Evolutionary conservation across 345 rosid genomes (phyloP).

Genomic region (Passiflora organensis): DNA sequence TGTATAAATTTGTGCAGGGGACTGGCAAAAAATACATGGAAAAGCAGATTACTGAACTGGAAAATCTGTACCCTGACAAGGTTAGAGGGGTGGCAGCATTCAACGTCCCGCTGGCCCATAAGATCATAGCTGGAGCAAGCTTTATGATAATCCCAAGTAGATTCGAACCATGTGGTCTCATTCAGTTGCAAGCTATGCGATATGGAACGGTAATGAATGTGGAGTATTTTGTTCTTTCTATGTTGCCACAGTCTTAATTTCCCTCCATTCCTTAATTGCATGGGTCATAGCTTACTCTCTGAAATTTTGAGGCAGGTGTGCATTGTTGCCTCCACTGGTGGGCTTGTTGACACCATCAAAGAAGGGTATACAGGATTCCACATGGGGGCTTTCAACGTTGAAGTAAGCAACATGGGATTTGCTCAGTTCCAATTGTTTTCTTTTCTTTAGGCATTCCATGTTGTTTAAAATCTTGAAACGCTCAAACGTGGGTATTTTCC

Average conservation of each 20-base stretch:
- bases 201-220: constrained; percentile 71
- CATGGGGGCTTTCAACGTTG: constrained; percentile 70
- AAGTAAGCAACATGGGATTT: constrained; percentile 36
- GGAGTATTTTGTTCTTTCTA: neutral
- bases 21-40: constrained; percentile 88
- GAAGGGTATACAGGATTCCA: constrained; percentile 94
- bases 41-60: constrained; percentile 59
- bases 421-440: neutral
- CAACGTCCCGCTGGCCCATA: constrained; percentile 75
- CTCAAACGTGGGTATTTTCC: constrained; percentile 8
- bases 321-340: constrained; percentile 89
- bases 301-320: constrained; percentile 45
- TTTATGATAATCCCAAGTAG: constrained; percentile 80
- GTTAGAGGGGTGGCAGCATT: constrained; percentile 78
- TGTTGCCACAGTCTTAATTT: neutral
- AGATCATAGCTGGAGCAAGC: constrained; percentile 89
- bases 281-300: neutral
- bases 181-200: constrained; percentile 94
- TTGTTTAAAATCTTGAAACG: constrained; percentile 1
- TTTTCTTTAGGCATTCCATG: neutral
- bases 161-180: constrained; percentile 98
- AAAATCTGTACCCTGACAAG: constrained; percentile 56
- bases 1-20: constrained; percentile 40
- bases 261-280: neutral
- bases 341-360: constrained; percentile 86